A percentile compares a stretch with the other conserved stretches of the same genome.
Conservation (phyloP, 805 yeast species). For the Saccharomycopsis fermentans region DNA sequence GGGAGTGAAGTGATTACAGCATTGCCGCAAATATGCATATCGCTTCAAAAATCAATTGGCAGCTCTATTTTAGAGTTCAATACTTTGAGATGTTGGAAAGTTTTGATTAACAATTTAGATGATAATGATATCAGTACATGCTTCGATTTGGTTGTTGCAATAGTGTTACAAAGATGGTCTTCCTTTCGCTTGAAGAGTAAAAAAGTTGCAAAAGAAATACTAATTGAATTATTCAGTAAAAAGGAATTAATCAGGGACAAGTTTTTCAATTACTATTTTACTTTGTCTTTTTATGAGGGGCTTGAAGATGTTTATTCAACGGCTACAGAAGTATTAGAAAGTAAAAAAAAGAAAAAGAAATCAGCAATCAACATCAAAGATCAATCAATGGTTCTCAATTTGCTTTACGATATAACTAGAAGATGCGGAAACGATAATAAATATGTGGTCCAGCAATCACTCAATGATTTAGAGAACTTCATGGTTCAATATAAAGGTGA, state of each 20-base stretch:
- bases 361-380: background rate
- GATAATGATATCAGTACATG: constrained; percentile 51
- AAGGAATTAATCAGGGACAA: constrained; percentile 27
- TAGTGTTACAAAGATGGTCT: constrained; percentile 59
- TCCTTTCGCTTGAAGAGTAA: constrained; percentile 40
- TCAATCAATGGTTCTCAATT: constrained; percentile 20
- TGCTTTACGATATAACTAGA: constrained; percentile 43
- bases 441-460: constrained; percentile 62
- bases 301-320: constrained; percentile 26
- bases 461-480: constrained; percentile 51
- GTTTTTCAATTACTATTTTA: constrained; percentile 43
- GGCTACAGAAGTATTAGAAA: constrained; percentile 24
- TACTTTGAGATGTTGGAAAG: constrained; percentile 60
- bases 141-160: constrained; percentile 64
- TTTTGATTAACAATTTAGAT: constrained; percentile 46
- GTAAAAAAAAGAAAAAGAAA: constrained; percentile 23
- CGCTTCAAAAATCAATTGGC: constrained; percentile 71
- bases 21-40: constrained; percentile 76
- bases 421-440: constrained; percentile 54
- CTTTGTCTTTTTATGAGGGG: constrained; percentile 37
- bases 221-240: constrained; percentile 30
- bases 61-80: constrained; percentile 46
- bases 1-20: constrained; percentile 52
- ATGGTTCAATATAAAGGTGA: constrained; percentile 40
- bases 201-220: constrained; percentile 40